Conservation (phyloP, 768 basidiomycete species). For the Amanita molliuscula region DNA sequence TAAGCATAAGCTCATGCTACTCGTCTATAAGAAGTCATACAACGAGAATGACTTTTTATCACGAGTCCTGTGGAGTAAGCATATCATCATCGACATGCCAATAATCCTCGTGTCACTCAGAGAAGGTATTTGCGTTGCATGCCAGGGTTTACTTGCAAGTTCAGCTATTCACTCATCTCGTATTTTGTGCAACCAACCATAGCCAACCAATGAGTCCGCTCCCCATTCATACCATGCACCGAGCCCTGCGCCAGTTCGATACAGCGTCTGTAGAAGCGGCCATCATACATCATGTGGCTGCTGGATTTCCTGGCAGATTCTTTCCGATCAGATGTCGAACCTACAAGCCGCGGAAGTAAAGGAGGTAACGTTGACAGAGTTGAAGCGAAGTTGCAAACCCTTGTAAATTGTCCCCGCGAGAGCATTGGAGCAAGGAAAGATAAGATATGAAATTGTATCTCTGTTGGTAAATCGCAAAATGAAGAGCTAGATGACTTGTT, state of each 20-base stretch:
- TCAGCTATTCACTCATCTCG: not conserved
- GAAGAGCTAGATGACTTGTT: slow-evolving; percentile 14
- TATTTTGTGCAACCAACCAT: not conserved
- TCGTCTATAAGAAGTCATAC: not conserved
- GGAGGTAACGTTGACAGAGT: slow-evolving; percentile 2
- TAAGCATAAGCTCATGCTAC: not conserved
- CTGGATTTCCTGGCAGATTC: not conserved
- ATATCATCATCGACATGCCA: too few species aligned
- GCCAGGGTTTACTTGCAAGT: not conserved
- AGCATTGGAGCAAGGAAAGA: slow-evolving; percentile 48
- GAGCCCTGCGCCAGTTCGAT: not conserved
- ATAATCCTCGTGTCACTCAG: too few species aligned
- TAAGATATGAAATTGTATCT: slow-evolving; percentile 48
- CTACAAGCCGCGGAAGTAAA: slow-evolving; percentile 2
- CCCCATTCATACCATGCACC: not conserved
- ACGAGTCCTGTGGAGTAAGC: too few species aligned
- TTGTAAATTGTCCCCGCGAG: slow-evolving; percentile 42
- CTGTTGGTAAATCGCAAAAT: slow-evolving; percentile 37
- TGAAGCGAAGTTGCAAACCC: slow-evolving; percentile 39
- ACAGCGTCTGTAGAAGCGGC: not conserved
- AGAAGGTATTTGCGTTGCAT: not conserved
- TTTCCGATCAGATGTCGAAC: not conserved
- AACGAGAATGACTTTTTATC: too few species aligned
- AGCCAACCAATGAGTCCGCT: not conserved
- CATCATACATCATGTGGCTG: not conserved